Evolutionary conservation across 768 basidiomycete genomes (phyloP).

Genomic region (Polyporus arcularius): DNA sequence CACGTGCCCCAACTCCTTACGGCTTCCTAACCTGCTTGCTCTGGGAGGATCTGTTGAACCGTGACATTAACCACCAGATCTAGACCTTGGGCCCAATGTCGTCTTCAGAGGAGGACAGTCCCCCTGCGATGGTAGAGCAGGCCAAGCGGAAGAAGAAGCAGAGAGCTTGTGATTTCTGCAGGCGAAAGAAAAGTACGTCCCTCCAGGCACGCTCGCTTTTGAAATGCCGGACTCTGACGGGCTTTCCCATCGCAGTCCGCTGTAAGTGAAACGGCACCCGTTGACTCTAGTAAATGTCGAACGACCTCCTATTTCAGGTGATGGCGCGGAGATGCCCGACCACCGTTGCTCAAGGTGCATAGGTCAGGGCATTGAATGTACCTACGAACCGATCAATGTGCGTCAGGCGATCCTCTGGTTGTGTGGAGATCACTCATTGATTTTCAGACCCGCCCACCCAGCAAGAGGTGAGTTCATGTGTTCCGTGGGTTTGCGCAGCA

Average conservation of each 20-base stretch:
- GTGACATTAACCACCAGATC: no score
- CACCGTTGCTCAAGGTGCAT: constrained; percentile 19
- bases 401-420: not conserved
- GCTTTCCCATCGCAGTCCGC: not conserved
- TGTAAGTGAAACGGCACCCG: not conserved
- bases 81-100: not conserved
- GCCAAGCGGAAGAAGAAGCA: constrained; percentile 1
- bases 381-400: constrained; percentile 15
- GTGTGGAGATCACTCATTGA: not conserved
- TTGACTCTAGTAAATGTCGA: not conserved
- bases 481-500: not conserved
- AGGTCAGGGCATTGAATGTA: constrained; percentile 8
- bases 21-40: no score
- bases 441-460: constrained; percentile 8
- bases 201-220: not conserved
- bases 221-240: not conserved
- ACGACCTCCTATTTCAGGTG: not conserved
- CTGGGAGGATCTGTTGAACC: no score
- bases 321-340: constrained; percentile 16
- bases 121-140: not conserved
- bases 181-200: constrained; percentile 8
- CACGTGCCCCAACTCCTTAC: no score
- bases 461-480: constrained; percentile 5
- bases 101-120: not conserved
- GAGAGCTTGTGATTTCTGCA: constrained; percentile 8